A percentile compares a stretch with the other conserved stretches of the same genome.
These are phyloP conservation scores for Blastocrithidia nonstop DNA, from an alignment of 208 protist species.

Conservation along the genomic window DNA sequence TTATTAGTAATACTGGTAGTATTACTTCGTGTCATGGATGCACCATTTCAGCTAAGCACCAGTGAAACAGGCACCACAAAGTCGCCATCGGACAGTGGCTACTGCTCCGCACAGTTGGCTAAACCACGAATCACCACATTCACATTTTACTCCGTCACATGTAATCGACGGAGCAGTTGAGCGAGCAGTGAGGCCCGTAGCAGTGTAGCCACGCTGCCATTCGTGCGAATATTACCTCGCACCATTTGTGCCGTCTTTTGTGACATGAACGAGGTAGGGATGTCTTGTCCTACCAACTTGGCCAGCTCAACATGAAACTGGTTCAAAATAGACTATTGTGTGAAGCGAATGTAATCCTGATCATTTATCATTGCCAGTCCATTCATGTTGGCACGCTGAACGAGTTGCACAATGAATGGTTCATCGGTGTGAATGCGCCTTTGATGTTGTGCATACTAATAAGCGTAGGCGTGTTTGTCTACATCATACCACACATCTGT, in stretches of 20 bases:
- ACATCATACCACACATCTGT: slow-evolving; percentile 55
- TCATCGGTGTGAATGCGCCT: slow-evolving; percentile 24
- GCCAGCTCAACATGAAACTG: slow-evolving; percentile 46
- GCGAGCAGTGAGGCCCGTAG: slow-evolving; percentile 44
- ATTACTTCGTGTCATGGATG: slow-evolving; percentile 6
- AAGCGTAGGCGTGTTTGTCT: slow-evolving; percentile 34
- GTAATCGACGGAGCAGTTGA: slow-evolving; percentile 29
- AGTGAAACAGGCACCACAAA: slow-evolving; percentile 61
- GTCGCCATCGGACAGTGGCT: slow-evolving; percentile 31
- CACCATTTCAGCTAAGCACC: slow-evolving; percentile 52
- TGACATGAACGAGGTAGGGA: slow-evolving; percentile 26
- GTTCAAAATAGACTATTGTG: slow-evolving; percentile 26
- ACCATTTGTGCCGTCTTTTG: slow-evolving; percentile 26
- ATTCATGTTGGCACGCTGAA: slow-evolving; percentile 50
- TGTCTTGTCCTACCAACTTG: slow-evolving; percentile 46
- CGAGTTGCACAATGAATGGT: slow-evolving; percentile 46
- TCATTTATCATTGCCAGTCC: too few species aligned
- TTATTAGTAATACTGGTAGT: slow-evolving; percentile 1
- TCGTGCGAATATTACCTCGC: slow-evolving; percentile 24
- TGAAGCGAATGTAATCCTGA: too few species aligned
- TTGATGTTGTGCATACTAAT: slow-evolving; percentile 24
- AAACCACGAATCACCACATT: slow-evolving; percentile 46
- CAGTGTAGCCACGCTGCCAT: slow-evolving; percentile 49
- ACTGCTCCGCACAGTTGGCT: slow-evolving; percentile 46
- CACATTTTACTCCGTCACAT: slow-evolving; percentile 45